phyloP scores from a whole-genome alignment of 1,139 yeast genomes.

The Debaryomycetaceae sp. region DNA sequence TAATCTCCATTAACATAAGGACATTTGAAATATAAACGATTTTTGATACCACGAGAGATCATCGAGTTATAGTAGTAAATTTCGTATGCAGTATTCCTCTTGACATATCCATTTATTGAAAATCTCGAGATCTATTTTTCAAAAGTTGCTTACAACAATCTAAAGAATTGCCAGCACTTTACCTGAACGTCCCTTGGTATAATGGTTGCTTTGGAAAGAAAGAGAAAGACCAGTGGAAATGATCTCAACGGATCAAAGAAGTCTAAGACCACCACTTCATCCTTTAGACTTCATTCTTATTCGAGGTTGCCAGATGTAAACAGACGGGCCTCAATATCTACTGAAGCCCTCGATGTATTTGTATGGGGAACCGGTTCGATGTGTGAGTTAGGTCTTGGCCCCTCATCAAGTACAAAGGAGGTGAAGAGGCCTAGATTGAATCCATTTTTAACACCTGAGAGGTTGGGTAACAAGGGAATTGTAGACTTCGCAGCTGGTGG shows the following conservation, averaged over 20 bases:
- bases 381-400: conserved; percentile 96
- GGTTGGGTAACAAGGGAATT: conserved; percentile 48
- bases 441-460: conserved; percentile 62
- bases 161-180: too few species aligned
- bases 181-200: background rate
- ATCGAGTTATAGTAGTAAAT: too few species aligned
- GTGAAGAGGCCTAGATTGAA: conserved; percentile 94
- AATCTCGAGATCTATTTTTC: background rate
- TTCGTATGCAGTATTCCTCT: too few species aligned
- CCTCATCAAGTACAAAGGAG: conserved; percentile 79
- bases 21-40: background rate
- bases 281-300: conserved; percentile 45
- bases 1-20: background rate
- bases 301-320: conserved; percentile 48
- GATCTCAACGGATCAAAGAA: conserved; percentile 24
- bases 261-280: conserved; percentile 40
- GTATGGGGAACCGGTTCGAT: conserved; percentile 97
- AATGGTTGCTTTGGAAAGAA: conserved; percentile 48
- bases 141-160: background rate
- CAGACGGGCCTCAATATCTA: conserved; percentile 33
- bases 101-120: background rate
- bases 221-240: conserved; percentile 21
- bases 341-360: conserved; percentile 64
- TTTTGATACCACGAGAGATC: too few species aligned
- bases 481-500: conserved; percentile 94